These are phyloP conservation scores for Helianthus tuberosus DNA, from an alignment of 129 eudicot species.

Conservation along the genomic window DNA sequence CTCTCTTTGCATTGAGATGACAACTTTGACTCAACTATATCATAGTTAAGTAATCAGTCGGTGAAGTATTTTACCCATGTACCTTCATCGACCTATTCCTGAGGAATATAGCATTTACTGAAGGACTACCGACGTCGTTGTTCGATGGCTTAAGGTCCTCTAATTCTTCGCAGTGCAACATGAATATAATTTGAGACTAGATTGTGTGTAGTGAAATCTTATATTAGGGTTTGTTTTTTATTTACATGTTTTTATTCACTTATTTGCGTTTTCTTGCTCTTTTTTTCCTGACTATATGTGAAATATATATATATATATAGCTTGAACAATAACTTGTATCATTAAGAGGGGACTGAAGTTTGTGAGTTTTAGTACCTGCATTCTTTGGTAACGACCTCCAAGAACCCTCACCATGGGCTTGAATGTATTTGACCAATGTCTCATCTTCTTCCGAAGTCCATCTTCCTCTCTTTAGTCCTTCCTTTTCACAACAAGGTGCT, in stretches of 20 bases:
- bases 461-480: slow-evolving; percentile 78
- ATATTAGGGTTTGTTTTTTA: too few relatives aligned
- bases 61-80: too few relatives aligned
- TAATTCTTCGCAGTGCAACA: background rate
- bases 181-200: background rate
- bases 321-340: background rate
- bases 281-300: too few relatives aligned
- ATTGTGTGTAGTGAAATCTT: background rate
- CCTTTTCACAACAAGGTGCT: slow-evolving; percentile 91
- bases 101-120: too few relatives aligned
- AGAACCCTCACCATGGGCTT: slow-evolving; percentile 82
- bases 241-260: background rate
- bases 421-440: slow-evolving; percentile 63
- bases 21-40: too few relatives aligned
- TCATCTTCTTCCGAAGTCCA: slow-evolving; percentile 95
- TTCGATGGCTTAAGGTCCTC: too few relatives aligned
- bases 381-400: slow-evolving; percentile 93
- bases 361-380: slow-evolving; percentile 56
- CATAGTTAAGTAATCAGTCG: too few relatives aligned
- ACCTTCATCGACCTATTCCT: too few relatives aligned
- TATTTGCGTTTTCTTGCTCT: background rate
- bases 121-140: too few relatives aligned
- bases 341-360: too few relatives aligned
- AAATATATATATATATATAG: background rate
- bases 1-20: background rate